Conservation (phyloP, 805 yeast genomes). For the Torulaspora gathmanii region DNA sequence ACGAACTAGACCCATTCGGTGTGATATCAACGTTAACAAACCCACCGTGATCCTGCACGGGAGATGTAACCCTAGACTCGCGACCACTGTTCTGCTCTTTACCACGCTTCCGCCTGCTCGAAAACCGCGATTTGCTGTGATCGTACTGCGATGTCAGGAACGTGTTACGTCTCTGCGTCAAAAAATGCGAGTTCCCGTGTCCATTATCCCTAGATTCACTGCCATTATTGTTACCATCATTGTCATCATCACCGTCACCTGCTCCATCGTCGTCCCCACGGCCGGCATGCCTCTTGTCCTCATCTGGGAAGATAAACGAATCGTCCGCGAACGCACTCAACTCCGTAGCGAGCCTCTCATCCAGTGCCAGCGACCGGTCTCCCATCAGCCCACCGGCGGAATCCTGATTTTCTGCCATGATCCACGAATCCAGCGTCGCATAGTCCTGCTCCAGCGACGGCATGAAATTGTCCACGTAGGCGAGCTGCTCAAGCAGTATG, state of each 20-base stretch:
- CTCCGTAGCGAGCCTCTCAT: constrained; percentile 55
- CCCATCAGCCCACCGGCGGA: neutral
- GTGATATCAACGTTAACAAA: constrained; percentile 20
- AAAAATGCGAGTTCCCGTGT: constrained; percentile 18
- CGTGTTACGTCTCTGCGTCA: constrained; percentile 30
- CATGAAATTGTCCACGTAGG: constrained; percentile 73
- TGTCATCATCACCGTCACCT: constrained; percentile 11
- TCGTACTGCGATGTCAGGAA: constrained; percentile 34
- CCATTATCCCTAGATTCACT: neutral
- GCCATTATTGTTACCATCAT: constrained; percentile 1
- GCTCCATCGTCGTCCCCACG: constrained; percentile 12
- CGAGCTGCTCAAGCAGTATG: constrained; percentile 64
- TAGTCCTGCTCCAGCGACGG: constrained; percentile 45
- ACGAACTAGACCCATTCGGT: constrained; percentile 6
- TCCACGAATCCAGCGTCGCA: constrained; percentile 33
- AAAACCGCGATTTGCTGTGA: constrained; percentile 30
- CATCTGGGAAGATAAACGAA: constrained; percentile 75
- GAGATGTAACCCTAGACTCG: constrained; percentile 8
- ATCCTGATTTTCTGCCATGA: constrained; percentile 13
- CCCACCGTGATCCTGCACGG: constrained; percentile 26
- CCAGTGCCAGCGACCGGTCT: constrained; percentile 31
- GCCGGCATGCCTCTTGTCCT: constrained; percentile 52
- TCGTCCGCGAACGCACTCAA: constrained; percentile 81
- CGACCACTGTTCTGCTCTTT: constrained; percentile 1
- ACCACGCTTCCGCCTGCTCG: constrained; percentile 17